Evolutionary conservation across 331 rosid species (phyloP).

Genomic region (Stylosanthes scabra): DNA sequence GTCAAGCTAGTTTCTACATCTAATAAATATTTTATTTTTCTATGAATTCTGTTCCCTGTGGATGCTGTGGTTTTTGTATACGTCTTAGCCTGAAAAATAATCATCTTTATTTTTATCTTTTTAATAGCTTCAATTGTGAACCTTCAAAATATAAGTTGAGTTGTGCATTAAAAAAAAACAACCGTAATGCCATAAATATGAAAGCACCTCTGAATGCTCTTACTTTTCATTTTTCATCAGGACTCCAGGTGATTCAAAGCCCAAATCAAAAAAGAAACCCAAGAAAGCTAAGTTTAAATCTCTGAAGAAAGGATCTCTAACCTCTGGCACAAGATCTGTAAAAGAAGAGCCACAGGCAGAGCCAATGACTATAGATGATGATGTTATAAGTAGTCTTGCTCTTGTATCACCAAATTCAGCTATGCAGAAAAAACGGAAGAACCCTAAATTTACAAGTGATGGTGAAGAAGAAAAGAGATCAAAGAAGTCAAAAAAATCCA

Average conservation of each 20-base stretch:
- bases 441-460: constrained; percentile 49
- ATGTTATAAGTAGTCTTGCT: constrained; percentile 50
- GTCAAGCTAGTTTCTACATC: constrained; percentile 11
- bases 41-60: constrained; percentile 1
- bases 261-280: constrained; percentile 87
- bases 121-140: not conserved
- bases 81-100: constrained; percentile 5
- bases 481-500: constrained; percentile 84
- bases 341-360: constrained; percentile 65
- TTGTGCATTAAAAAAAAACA: not conserved
- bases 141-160: constrained; percentile 32
- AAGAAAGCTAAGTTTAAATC: constrained; percentile 96
- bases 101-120: not conserved
- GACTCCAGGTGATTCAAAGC: constrained; percentile 70
- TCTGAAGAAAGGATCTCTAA: constrained; percentile 83
- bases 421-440: constrained; percentile 79
- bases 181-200: constrained; percentile 19
- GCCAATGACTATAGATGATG: constrained; percentile 75
- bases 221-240: constrained; percentile 48
- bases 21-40: constrained; percentile 1
- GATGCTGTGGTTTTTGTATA: constrained; percentile 16
- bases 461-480: constrained; percentile 59
- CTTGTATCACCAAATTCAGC: constrained; percentile 58
- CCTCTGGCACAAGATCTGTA: constrained; percentile 66
- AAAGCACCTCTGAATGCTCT: constrained; percentile 29